Evolutionary conservation across 768 basidiomycete species (phyloP).

Genomic region (Termitomyces sp.): DNA sequence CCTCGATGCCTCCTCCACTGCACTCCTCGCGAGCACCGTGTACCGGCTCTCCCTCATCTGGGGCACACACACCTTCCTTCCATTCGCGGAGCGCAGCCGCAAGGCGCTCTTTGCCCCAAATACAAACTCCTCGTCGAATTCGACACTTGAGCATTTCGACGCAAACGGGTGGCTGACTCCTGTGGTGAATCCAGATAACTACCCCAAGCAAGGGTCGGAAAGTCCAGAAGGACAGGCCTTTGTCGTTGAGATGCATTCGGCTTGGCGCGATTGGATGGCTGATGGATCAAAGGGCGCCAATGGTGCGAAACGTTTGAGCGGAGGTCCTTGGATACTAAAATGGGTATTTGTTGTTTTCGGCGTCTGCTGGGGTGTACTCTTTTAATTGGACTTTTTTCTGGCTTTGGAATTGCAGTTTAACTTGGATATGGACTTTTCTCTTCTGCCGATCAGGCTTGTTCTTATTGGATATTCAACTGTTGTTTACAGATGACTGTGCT

Average conservation of each 20-base stretch:
- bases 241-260: conserved; percentile 66
- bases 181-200: conserved; percentile 68
- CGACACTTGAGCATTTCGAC: conserved; percentile 40
- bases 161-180: conserved; percentile 64
- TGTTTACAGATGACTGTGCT: not conserved
- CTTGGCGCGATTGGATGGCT: conserved; percentile 69
- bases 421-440: not conserved
- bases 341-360: not conserved
- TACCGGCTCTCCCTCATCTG: conserved; percentile 62
- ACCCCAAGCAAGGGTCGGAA: conserved; percentile 35
- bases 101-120: conserved; percentile 24
- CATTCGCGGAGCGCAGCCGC: conserved; percentile 53
- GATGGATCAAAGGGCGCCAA: conserved; percentile 50
- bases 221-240: conserved; percentile 82
- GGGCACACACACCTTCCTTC: conserved; percentile 42
- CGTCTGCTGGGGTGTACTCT: conserved; percentile 1
- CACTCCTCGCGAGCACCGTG: conserved; percentile 70
- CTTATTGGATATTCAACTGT: not conserved
- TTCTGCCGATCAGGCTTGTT: not conserved
- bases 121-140: conserved; percentile 13
- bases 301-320: conserved; percentile 16
- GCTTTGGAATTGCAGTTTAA: not conserved
- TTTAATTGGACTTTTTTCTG: not conserved
- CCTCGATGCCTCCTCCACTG: conserved; percentile 66
- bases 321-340: not conserved